phyloP scores from a whole-genome alignment of 73 alveolate species.

The Paramecium sonneborni region DNA sequence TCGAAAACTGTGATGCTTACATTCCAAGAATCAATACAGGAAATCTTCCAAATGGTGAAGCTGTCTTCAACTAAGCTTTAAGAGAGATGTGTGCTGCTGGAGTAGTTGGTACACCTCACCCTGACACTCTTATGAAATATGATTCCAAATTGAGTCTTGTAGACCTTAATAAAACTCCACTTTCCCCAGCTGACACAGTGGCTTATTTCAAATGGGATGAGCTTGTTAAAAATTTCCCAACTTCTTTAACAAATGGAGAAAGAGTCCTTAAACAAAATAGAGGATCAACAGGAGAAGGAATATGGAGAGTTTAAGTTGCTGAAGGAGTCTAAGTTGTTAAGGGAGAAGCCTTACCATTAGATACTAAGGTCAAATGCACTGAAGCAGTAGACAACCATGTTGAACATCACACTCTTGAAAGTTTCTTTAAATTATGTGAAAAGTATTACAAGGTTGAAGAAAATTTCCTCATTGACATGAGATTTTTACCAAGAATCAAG shows the following conservation, averaged over 20 bases:
- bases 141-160: constrained; percentile 26
- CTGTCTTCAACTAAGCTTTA: not conserved
- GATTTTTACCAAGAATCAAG: constrained; percentile 36
- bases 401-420: constrained; percentile 16
- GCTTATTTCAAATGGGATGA: not conserved
- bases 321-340: not conserved
- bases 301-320: constrained; percentile 24
- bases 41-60: constrained; percentile 44
- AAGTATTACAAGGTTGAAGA: not conserved
- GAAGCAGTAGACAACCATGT: constrained; percentile 41
- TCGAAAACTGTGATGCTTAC: constrained; percentile 23
- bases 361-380: not conserved
- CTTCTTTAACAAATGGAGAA: constrained; percentile 1
- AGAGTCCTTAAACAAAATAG: constrained; percentile 34
- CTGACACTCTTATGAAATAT: not conserved
- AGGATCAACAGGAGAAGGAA: constrained; percentile 45
- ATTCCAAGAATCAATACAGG: constrained; percentile 46
- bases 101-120: constrained; percentile 5
- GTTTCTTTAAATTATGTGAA: constrained; percentile 35
- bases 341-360: not conserved
- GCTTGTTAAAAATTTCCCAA: not conserved
- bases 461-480: constrained; percentile 36
- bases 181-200: constrained; percentile 7
- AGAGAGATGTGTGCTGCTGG: constrained; percentile 27
- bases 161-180: constrained; percentile 17